Percentiles rank a stretch among this genome's conserved stretches.
phyloP scores from a whole-genome alignment of 306 rosid genomes.

The Vachellia collinsii region DNA sequence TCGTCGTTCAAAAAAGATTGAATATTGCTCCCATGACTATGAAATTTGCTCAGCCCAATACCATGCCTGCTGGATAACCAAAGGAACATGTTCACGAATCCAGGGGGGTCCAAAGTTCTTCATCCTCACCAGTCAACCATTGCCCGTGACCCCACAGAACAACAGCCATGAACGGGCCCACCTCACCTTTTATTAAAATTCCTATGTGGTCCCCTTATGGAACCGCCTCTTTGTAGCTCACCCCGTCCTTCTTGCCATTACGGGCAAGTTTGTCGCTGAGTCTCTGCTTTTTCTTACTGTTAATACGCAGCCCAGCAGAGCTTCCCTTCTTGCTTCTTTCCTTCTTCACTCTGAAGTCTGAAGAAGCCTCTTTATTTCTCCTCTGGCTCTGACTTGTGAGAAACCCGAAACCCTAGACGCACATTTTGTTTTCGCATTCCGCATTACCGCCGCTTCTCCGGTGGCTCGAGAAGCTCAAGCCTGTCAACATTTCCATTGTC shows the following conservation, averaged over 20 bases:
- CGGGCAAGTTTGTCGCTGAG: background rate
- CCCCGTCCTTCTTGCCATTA: background rate
- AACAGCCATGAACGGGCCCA: background rate
- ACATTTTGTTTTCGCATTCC: constrained; percentile 21
- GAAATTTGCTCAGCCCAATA: no score
- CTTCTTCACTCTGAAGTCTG: background rate
- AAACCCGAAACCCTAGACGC: constrained; percentile 51
- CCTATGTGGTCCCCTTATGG: background rate
- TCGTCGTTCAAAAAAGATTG: no score
- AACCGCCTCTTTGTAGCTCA: background rate
- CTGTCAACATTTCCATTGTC: background rate
- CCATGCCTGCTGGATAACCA: no score
- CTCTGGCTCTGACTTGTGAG: background rate
- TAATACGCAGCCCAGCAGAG: background rate
- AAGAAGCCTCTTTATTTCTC: constrained; percentile 11
- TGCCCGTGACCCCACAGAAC: background rate
- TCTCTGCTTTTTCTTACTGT: background rate
- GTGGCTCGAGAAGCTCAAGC: background rate
- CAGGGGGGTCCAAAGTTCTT: background rate
- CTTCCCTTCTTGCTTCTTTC: background rate
- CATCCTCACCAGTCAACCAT: background rate
- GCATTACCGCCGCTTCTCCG: background rate
- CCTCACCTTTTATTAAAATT: background rate
- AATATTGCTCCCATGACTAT: no score
- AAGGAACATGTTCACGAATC: background rate